Evolutionary conservation across 208 protist genomes (phyloP).

Genomic region (Perkinsela sp.): DNA sequence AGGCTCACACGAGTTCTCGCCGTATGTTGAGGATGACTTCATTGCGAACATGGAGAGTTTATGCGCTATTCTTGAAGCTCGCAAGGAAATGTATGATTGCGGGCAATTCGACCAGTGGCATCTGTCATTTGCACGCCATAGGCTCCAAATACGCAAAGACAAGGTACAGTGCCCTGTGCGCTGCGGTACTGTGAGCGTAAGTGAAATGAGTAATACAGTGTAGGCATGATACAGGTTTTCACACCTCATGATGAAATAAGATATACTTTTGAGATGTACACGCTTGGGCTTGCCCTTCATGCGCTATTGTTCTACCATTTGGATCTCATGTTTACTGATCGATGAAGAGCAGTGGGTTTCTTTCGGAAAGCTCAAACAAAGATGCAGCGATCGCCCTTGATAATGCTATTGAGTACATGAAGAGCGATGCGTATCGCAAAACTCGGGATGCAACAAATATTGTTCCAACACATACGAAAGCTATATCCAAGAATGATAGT

Average conservation of each 20-base stretch:
- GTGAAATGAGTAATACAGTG: neutral
- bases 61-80: conserved; percentile 2
- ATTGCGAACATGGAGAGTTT: conserved; percentile 5
- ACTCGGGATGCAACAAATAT: conserved; percentile 1
- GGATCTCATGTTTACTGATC: no score
- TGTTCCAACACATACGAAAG: neutral
- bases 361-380: conserved; percentile 5
- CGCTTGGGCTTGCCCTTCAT: no score
- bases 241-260: no score
- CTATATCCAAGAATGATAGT: conserved; percentile 2
- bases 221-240: no score
- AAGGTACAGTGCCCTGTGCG: neutral
- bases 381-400: neutral
- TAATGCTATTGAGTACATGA: conserved; percentile 8
- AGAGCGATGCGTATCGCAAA: conserved; percentile 6
- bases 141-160: neutral
- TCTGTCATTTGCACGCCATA: neutral
- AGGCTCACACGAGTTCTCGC: conserved; percentile 5
- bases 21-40: conserved; percentile 5
- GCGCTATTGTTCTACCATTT: no score
- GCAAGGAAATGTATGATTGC: conserved; percentile 1
- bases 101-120: neutral
- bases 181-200: neutral
- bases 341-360: neutral
- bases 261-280: no score